phyloP scores from a whole-genome alignment of 1,284 basidiomycete species.

The Volvariella volvacea region DNA sequence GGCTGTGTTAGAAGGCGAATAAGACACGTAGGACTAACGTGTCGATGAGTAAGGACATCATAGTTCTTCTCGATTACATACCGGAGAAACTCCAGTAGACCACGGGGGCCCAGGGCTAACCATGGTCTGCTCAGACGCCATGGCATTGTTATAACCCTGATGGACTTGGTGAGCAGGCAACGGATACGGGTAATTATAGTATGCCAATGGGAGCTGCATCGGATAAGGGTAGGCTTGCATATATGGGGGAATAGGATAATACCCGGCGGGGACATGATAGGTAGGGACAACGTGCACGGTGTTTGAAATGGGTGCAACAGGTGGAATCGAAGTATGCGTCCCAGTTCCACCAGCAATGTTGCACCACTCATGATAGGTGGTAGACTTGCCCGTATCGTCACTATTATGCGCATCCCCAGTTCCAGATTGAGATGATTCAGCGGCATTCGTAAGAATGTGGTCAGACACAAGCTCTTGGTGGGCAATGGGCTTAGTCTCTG shows the following conservation, averaged over 20 bases:
- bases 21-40: conserved; percentile 38
- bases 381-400: neutral
- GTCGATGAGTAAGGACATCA: conserved; percentile 8
- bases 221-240: conserved; percentile 43
- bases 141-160: conserved; percentile 24
- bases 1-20: conserved; percentile 28
- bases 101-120: conserved; percentile 26
- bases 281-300: conserved; percentile 13
- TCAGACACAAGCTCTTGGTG: neutral
- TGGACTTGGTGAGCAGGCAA: conserved; percentile 23
- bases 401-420: too few species aligned
- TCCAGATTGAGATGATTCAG: too few species aligned
- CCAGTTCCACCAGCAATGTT: neutral
- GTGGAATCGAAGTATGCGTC: conserved; percentile 10
- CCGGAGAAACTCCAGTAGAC: conserved; percentile 33
- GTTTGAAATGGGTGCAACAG: conserved; percentile 17
- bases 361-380: neutral
- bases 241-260: conserved; percentile 48
- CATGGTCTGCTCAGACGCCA: conserved; percentile 29
- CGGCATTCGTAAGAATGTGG: too few species aligned
- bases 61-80: conserved; percentile 20
- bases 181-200: conserved; percentile 41
- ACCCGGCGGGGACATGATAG: conserved; percentile 35
- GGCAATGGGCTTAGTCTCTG: neutral
- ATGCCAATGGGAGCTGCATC: conserved; percentile 45